Evolutionary conservation across 352 stramenopile genomes (phyloP).

Genomic region (Globisporangium echinulatum): DNA sequence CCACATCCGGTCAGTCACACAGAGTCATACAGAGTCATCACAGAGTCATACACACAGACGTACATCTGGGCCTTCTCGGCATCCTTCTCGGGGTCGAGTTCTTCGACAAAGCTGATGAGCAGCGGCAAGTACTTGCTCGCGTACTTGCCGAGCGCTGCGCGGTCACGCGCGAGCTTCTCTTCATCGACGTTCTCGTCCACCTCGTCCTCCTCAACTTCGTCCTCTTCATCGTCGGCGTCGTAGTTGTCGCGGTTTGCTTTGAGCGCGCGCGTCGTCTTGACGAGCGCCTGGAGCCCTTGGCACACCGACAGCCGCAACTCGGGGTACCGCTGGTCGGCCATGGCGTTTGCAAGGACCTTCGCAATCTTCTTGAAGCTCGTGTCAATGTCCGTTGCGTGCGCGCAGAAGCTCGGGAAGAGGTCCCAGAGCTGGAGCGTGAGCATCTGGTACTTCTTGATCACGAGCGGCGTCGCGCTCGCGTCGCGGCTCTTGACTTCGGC

Average conservation of each 20-base stretch:
- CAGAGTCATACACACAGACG: slow-evolving; percentile 3
- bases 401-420: slow-evolving; percentile 77
- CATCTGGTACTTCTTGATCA: slow-evolving; percentile 70
- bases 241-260: slow-evolving; percentile 34
- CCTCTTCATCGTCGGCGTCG: slow-evolving; percentile 36
- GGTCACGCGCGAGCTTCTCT: slow-evolving; percentile 66
- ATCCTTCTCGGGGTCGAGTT: slow-evolving; percentile 73
- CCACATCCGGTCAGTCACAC: not conserved
- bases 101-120: slow-evolving; percentile 79
- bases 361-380: slow-evolving; percentile 81
- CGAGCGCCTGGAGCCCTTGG: slow-evolving; percentile 73
- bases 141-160: slow-evolving; percentile 72
- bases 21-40: not conserved
- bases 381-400: slow-evolving; percentile 65
- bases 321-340: slow-evolving; percentile 82
- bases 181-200: slow-evolving; percentile 58
- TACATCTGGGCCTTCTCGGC: slow-evolving; percentile 53
- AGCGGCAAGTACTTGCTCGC: slow-evolving; percentile 79
- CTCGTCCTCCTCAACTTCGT: slow-evolving; percentile 29
- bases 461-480: slow-evolving; percentile 54
- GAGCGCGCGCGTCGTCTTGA: slow-evolving; percentile 62
- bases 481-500: slow-evolving; percentile 65
- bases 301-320: slow-evolving; percentile 80
- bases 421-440: slow-evolving; percentile 78
- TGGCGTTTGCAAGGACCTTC: slow-evolving; percentile 82